Evolutionary conservation across 2,329 filamentous ascomycete genomes (phyloP), one percentile per base, ranked within the genome.

Genomic region (Botryotinia narcissicola): DNA sequence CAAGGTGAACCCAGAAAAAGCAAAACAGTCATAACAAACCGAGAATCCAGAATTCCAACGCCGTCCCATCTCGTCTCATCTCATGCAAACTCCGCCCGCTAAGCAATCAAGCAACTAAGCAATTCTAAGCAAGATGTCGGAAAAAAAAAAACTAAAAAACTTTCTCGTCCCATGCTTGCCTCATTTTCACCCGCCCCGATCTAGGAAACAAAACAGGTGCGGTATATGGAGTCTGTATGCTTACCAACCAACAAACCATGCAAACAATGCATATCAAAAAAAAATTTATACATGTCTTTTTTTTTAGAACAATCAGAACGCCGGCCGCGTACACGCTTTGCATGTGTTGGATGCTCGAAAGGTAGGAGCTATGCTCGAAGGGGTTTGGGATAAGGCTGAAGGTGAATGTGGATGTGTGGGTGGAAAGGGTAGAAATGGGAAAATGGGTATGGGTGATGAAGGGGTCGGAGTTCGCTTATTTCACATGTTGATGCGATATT

Each of bases 391-490:
- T 32, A 70, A 60, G 67, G 37, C 54, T 70, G n/a, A 42, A 59
- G 67, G 35, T 22, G 35, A 59, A 18, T 40, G 40, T 51, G 29
- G 22, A 35, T 25, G 9, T 37, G 40, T 46, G 46, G 37, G 40
- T 46, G 46, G 37, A 68, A 18, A 35, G 46, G 7, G 20, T 48
- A 22, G 46, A 48, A 48, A 25, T 48, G 46, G 42, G 7, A 44
- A 20, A 44, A 44, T 44, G 42, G 48, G 25, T 29, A 12, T 10
- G 32, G 14, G n/a, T 40, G 20, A 57, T 40, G 40, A 60, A 44
- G 51, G 40, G 51, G 37, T 25, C 54, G 67, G 67, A 60, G 67
- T 67, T 67, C 64, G 64, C 64, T 67, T 51, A 54, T 67, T 16
- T 9, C 32, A 35, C n/a, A 8, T 29, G n/a, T 29, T 32, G 14